phyloP scores from a whole-genome alignment of 1,284 basidiomycete genomes.

The Phenoliferia sp. region DNA sequence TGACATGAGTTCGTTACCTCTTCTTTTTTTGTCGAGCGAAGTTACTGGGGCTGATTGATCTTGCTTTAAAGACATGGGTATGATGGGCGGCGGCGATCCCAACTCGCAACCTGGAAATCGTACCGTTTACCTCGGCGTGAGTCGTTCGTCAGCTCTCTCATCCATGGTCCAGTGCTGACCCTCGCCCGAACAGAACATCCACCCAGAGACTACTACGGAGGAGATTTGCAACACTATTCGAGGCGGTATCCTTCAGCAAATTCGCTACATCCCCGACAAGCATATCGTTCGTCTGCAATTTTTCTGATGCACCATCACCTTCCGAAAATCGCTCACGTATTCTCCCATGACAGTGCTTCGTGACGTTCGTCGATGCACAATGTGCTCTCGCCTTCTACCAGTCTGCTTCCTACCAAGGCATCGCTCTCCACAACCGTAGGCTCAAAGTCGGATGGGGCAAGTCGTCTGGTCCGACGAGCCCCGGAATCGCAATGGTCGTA shows the following conservation, averaged over 20 bases:
- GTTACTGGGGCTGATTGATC: neutral
- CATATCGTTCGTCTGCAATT: slow-evolving; percentile 64
- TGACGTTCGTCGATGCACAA: slow-evolving; percentile 51
- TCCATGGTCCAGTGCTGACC: neutral
- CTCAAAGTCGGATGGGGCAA: slow-evolving; percentile 95
- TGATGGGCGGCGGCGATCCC: slow-evolving; percentile 18
- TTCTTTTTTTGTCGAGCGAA: neutral
- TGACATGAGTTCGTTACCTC: slow-evolving; percentile 5
- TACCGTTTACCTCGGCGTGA: slow-evolving; percentile 67
- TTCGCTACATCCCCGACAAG: slow-evolving; percentile 88
- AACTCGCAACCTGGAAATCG: slow-evolving; percentile 57
- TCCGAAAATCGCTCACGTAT: neutral
- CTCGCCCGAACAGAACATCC: slow-evolving; percentile 57
- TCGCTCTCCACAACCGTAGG: slow-evolving; percentile 82
- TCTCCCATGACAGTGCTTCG: slow-evolving; percentile 29
- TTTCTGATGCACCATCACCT: too few species aligned
- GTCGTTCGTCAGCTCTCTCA: neutral
- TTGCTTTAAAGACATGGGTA: neutral
- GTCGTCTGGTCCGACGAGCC: slow-evolving; percentile 71
- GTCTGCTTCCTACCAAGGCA: slow-evolving; percentile 75
- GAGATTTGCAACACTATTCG: slow-evolving; percentile 90
- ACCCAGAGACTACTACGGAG: slow-evolving; percentile 84
- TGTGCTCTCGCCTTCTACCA: slow-evolving; percentile 89
- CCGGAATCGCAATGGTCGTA: slow-evolving; percentile 75
- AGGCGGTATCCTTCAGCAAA: slow-evolving; percentile 77